These are phyloP conservation scores for Aegilops sharonensis DNA, from an alignment of 176 grass and related monocot species.

Conservation along the genomic window DNA sequence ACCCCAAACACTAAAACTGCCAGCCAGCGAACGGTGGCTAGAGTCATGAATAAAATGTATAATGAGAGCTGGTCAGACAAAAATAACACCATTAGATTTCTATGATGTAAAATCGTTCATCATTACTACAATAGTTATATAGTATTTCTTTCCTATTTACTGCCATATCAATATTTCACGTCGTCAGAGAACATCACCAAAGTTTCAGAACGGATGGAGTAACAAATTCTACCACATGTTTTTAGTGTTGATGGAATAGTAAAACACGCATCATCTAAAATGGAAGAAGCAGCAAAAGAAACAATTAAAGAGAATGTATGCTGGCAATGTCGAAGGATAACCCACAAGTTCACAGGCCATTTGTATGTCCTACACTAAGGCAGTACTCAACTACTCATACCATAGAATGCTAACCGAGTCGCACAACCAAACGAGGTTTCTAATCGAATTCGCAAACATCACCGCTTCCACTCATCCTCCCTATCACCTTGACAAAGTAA, in stretches of 20 bases:
- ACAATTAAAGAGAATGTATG: neutral
- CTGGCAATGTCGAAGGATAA: neutral
- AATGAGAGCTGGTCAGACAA: no score
- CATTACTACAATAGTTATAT: neutral
- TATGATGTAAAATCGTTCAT: neutral
- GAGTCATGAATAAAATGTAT: no score
- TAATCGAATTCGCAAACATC: neutral
- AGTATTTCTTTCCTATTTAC: neutral
- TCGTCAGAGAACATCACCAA: no score
- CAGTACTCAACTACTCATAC: neutral
- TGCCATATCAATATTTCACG: neutral
- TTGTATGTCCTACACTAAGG: neutral
- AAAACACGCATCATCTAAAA: no score
- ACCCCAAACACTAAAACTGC: no score
- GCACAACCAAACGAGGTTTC: neutral
- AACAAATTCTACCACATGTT: no score
- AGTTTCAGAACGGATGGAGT: no score
- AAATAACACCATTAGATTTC: no score
- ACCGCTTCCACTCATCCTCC: neutral
- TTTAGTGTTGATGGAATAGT: no score
- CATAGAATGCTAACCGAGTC: neutral
- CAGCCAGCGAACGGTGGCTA: no score
- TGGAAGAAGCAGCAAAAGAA: neutral
- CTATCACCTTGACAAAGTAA: neutral
- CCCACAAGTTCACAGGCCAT: neutral